Base-by-base conservation (phyloP, 2,329 filamentous ascomycete genomes). In the Parafenestella ontariensis region DNA sequence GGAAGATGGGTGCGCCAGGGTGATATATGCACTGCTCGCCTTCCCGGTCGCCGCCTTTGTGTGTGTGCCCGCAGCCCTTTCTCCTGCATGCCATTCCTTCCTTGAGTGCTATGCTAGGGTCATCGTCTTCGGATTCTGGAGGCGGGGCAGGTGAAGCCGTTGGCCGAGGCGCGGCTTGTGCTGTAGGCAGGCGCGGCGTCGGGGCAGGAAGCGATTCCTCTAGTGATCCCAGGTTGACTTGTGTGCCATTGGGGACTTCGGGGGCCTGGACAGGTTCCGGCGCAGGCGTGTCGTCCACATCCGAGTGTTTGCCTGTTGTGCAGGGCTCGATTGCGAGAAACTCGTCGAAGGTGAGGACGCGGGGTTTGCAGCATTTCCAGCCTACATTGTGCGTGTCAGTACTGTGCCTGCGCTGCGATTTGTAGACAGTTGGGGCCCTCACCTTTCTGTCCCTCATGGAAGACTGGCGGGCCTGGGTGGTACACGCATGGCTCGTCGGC, bases 381-480 rank as follows among this genome's bases (percentile, higher is more conserved):
- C 95, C 94, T 97, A 70, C 18, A 20, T n/a, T n/a, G 17, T 4
- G 15, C 5, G 26, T 13, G 46, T 66, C 31, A 61, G 58, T 39
- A 53, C 43, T 45, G 48, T 28, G 5, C 23, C n/a, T 10, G 8
- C 21, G 23, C n/a, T 10, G 8, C 21, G 5, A 9, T 1, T 10
- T 33, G 29, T 33, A 34, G 39, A 13, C 5, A 13, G 5, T 46
- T 24, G 17, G 39, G 7, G 52, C 43, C 52, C 58, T 52, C 55
- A 96, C 94, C 95, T 87, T 99, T 98, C 79, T 97, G 94, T 58
- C 95, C 95, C 80, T 99, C 95, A 76, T 98, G 95, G 77, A 99
- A 99, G 56, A 75, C 84, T 41, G 95, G 95, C 61, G 93, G 91
- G 52, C 93, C 93, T 39, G 94, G 92, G 79, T 99, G 95, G 80